A percentile compares a stretch with the other conserved stretches of the same genome.
These are phyloP conservation scores for Citrullus colocynthis DNA, from an alignment of 306 rosid species.

Conservation along the genomic window DNA sequence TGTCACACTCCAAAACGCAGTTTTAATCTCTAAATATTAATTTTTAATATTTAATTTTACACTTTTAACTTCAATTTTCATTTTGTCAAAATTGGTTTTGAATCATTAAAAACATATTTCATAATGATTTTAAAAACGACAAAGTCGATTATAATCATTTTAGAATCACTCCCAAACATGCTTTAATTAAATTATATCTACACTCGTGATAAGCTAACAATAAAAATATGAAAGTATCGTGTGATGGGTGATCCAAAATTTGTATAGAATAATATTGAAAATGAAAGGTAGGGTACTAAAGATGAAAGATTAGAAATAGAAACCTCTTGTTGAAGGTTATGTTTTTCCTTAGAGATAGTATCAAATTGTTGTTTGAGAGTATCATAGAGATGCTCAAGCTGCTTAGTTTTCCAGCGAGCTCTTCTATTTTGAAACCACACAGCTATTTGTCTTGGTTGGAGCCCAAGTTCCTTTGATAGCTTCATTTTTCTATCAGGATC, in stretches of 20 bases:
- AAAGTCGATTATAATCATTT: no score
- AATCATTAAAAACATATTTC: no score
- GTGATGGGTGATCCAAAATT: neutral
- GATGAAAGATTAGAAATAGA: neutral
- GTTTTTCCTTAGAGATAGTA: constrained; percentile 47
- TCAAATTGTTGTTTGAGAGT: constrained; percentile 70
- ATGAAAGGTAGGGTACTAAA: no score
- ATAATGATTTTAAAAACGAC: no score
- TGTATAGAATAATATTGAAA: neutral
- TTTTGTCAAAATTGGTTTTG: no score
- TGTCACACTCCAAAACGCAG: no score
- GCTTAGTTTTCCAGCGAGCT: constrained; percentile 85
- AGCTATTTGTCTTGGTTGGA: constrained; percentile 86
- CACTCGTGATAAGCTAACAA: neutral
- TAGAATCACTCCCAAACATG: no score
- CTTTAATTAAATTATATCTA: no score
- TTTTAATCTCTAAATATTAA: no score
- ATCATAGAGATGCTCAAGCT: constrained; percentile 68
- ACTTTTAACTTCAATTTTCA: no score
- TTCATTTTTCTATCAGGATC: constrained; percentile 86
- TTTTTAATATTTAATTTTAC: no score
- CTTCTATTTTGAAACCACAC: constrained; percentile 96
- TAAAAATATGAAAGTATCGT: no score
- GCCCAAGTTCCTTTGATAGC: constrained; percentile 77
- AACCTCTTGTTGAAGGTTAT: constrained; percentile 74